These are phyloP conservation scores for Naganishia liquefaciens DNA, from an alignment of 1,284 basidiomycete species.

Conservation along the genomic window DNA sequence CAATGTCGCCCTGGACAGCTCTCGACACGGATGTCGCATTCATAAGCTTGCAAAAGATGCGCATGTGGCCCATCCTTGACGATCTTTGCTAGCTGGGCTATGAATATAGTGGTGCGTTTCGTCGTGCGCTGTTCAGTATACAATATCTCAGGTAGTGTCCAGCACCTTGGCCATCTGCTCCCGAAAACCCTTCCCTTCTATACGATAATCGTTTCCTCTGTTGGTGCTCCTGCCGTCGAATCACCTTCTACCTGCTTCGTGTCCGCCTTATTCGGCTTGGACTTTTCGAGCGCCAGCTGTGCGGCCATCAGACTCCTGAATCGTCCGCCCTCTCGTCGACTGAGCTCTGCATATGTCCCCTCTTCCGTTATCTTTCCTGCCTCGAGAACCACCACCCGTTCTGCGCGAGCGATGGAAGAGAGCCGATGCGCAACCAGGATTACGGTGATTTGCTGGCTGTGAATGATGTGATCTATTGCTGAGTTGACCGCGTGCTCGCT, in stretches of 20 bases:
- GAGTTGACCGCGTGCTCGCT: slow-evolving; percentile 82
- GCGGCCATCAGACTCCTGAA: slow-evolving; percentile 84
- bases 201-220: slow-evolving; percentile 17
- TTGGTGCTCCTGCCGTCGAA: background rate
- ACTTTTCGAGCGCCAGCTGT: slow-evolving; percentile 60
- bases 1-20: too few relatives aligned
- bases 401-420: slow-evolving; percentile 79
- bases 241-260: background rate
- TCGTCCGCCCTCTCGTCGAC: slow-evolving; percentile 66
- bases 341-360: slow-evolving; percentile 77
- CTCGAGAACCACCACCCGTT: slow-evolving; percentile 83
- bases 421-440: slow-evolving; percentile 84
- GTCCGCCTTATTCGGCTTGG: slow-evolving; percentile 5
- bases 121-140: background rate
- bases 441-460: slow-evolving; percentile 75
- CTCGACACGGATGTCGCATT: too few relatives aligned
- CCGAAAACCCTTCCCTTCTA: background rate
- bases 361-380: slow-evolving; percentile 79
- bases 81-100: too few relatives aligned
- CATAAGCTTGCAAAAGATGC: too few relatives aligned
- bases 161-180: background rate
- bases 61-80: too few relatives aligned
- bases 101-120: background rate
- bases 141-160: background rate
- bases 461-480: slow-evolving; percentile 83